Evolutionary conservation across 371 early-diverging fungal species (phyloP), one percentile per base, ranked within the genome.

Genomic region (Syncephalastrum racemosum): DNA sequence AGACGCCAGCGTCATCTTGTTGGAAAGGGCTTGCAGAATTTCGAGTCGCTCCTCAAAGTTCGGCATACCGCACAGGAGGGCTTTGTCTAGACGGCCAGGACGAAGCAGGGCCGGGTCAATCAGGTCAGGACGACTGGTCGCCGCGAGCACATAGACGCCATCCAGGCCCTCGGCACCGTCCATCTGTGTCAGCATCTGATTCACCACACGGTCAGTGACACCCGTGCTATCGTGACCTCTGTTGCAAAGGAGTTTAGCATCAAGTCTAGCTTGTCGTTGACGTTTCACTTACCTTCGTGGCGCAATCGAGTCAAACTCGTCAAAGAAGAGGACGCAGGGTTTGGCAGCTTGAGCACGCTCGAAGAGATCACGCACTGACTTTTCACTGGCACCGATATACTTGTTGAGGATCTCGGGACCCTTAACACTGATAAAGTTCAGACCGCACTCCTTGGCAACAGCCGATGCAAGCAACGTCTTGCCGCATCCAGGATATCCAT

Each of bases 91-190:
- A 60, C 99, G 92, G 31, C 99, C 99, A 24, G 99, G 99, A 25
- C 99, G 89, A 42, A 95, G 82, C 58, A 99, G 81, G 0, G 99
- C 99, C 23, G 95, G 92, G 74, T 99, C 99, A 54, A 99, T 88
- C n/a, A 98, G 85, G 66, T 99, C 99, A 27, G 99, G 98, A n/a
- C 96, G 92, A 77, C 99, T 94, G 8, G 97, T 99, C 0, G 97
- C 97, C 16, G 96, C 97, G 31, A 99, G 79, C 0, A 95, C 94
- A 70, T 90, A 95, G 18, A 96, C 93, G 36, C 92, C 93, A 46
- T 91, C 87, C 25, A 92, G 68, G 2, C 91, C 92, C 67, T 97
- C 96, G 13, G 97, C 90, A 60, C 99, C 99, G 77, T 98, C 99
- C 91, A 98, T 90, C 60, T 92, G 88, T 3, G 96, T 96, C 52